phyloP scores from a whole-genome alignment of 768 basidiomycete genomes.

The Hericium erinaceus region DNA sequence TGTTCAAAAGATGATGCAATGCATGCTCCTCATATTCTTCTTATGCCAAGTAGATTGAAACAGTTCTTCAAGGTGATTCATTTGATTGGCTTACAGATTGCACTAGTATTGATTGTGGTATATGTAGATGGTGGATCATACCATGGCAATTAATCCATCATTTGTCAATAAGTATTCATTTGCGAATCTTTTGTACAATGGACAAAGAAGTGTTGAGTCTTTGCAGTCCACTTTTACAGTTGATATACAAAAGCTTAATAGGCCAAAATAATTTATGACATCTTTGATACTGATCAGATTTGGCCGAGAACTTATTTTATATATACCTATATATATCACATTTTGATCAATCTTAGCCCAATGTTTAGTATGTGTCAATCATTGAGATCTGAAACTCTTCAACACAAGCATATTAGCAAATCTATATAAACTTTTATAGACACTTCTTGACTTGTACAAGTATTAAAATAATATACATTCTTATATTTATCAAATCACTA shows the following conservation, averaged over 20 bases:
- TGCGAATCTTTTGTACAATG: conserved; percentile 28
- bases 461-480: no score
- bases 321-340: no score
- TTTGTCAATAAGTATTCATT: conserved; percentile 56
- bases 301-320: no score
- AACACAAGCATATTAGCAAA: no score
- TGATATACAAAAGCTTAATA: conserved; percentile 5
- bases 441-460: no score
- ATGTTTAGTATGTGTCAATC: no score
- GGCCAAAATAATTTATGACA: conserved; percentile 1
- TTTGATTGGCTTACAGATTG: background rate
- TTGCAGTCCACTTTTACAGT: conserved; percentile 6
- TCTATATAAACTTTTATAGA: no score
- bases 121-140: conserved; percentile 63
- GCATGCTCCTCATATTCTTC: conserved; percentile 70
- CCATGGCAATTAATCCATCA: conserved; percentile 80
- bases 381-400: no score
- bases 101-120: background rate
- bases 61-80: conserved; percentile 73
- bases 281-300: no score
- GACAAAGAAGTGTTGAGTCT: conserved; percentile 1
- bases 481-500: no score
- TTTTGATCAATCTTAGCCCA: no score
- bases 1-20: conserved; percentile 25
- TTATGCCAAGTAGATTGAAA: conserved; percentile 82